Base-by-base conservation (phyloP, 106 monocot species). In the Phalaenopsis aphrodite region DNA sequence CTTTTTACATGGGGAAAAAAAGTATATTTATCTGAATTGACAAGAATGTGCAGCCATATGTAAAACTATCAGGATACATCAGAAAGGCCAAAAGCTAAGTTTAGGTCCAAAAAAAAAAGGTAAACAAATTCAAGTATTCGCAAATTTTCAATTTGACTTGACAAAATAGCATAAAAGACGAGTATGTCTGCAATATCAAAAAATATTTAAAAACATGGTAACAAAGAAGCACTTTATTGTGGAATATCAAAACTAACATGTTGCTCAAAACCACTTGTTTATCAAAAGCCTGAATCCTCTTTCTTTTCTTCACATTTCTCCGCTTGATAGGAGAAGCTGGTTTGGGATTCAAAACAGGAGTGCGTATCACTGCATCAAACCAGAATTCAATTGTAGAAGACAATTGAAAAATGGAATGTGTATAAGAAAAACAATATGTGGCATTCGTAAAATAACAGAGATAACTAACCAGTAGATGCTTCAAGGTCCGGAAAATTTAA, bases 221-320 rank as follows among this genome's bases (percentile, higher is more conserved):
- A 69, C 9, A 69, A 39, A 69, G 14, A 66, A 66, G 30, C 66
- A 24, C 30, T 37, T 52, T 12, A 52, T 11, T 69, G 38, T 15
- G 14, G 41, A 42, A 39, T 5, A 37, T 17, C 1, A 5, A 37
- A 18, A 88, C 86, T 79, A 82, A 94, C 94, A 14, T 80, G 82
- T 94, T 91, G 55, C 67, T 83, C 85, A 94, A 84, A 7, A 94
- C 89, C 21, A 94, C 12, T 16, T 71, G 7, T 58, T 71, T 77
- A 77, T 91, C 94, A 85, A 86, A 87, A 39, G 64, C 83, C 12
- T 55, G 83, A n/a, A 75, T 82, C 57, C 56, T 78, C 77, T 81
- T 91, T 41, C 81, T 87, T 77, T 56, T 83, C 76, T 57, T 93
- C 74, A 41, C 42, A 14, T 74, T 72, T 72, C 80, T 24, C 45